These are phyloP conservation scores for Lentinula boryana DNA, from an alignment of 768 basidiomycete genomes.

Conservation along the genomic window DNA sequence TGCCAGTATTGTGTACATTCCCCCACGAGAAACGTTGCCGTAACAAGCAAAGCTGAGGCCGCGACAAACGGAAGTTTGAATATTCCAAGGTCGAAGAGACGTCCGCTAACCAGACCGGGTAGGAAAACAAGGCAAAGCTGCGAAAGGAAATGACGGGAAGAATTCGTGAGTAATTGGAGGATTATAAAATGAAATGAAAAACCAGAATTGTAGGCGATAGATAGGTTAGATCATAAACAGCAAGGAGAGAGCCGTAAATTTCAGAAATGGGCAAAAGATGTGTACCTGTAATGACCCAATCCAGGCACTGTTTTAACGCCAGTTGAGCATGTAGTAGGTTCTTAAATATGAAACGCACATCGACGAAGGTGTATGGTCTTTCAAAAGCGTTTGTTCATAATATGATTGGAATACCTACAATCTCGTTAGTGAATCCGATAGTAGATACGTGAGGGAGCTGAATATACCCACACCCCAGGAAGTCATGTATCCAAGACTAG, in stretches of 20 bases:
- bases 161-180: no score
- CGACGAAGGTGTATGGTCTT: constrained; percentile 11
- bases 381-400: constrained; percentile 11
- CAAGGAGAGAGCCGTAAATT: neutral
- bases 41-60: constrained; percentile 29
- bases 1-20: constrained; percentile 53
- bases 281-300: constrained; percentile 51
- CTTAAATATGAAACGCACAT: constrained; percentile 6
- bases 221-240: neutral
- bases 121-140: constrained; percentile 37
- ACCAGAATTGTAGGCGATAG: neutral
- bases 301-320: constrained; percentile 33
- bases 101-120: constrained; percentile 37
- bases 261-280: neutral
- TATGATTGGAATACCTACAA: constrained; percentile 15
- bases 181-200: neutral
- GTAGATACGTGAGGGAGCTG: neutral
- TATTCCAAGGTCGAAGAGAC: constrained; percentile 47
- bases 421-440: neutral
- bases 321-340: neutral
- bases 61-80: constrained; percentile 33
- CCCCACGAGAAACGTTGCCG: constrained; percentile 38
- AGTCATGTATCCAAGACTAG: constrained; percentile 39
- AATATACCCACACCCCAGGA: constrained; percentile 30
- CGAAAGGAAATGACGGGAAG: neutral